Conservation (phyloP, 768 basidiomycete genomes). For the Jaapia argillacea region DNA sequence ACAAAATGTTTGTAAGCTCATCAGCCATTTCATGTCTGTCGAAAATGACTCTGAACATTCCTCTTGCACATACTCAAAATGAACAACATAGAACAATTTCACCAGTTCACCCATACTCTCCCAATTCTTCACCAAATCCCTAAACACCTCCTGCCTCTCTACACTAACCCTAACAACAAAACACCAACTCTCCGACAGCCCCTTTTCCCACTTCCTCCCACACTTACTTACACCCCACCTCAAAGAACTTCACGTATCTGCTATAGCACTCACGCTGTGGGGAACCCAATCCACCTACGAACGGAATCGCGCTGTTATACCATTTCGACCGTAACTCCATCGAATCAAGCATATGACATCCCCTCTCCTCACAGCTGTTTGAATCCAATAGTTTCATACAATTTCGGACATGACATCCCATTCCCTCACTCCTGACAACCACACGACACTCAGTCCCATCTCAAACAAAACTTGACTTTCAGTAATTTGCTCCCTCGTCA, state of each 20-base stretch:
- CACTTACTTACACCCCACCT: slow-evolving; percentile 36
- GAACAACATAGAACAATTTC: slow-evolving; percentile 27
- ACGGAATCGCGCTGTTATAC: too few species aligned
- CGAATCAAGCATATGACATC: too few species aligned
- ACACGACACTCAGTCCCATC: too few species aligned
- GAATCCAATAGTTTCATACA: too few species aligned
- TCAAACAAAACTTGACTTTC: too few species aligned
- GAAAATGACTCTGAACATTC: background rate
- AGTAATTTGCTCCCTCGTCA: too few species aligned
- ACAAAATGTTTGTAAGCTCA: slow-evolving; percentile 37
- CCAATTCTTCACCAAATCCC: slow-evolving; percentile 30
- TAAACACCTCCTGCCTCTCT: slow-evolving; percentile 46
- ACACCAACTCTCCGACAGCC: slow-evolving; percentile 13
- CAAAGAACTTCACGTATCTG: slow-evolving; percentile 45
- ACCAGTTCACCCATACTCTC: slow-evolving; percentile 25
- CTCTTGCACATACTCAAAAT: background rate
- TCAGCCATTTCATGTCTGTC: background rate
- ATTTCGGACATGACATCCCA: too few species aligned
- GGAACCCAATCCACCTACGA: too few species aligned
- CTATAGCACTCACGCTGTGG: slow-evolving; percentile 12
- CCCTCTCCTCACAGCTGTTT: too few species aligned
- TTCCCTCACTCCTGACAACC: too few species aligned
- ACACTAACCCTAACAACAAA: slow-evolving; percentile 43
- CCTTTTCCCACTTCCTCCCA: slow-evolving; percentile 40
- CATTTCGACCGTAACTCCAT: too few species aligned